Base-by-base conservation (phyloP, 768 basidiomycete species). In the Termitomyces sp. region DNA sequence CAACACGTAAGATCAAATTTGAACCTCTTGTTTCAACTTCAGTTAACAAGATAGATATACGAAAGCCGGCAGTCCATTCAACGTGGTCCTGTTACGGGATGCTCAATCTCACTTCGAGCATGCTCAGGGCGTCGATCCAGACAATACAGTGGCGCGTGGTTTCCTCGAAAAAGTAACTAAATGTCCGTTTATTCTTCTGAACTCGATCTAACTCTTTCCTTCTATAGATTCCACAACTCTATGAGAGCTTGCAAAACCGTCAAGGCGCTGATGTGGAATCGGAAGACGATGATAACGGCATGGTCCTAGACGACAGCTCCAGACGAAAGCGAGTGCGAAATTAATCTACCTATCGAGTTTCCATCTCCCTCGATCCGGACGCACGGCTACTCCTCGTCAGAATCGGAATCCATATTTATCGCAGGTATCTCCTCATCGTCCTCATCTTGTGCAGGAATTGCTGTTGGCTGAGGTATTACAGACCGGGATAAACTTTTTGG, bases 391-490 rank as follows among this genome's bases (percentile, higher is more conserved):
- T 81, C 82, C 33, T 74, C 74, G 42, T 93, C 92, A 4, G 90
- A 89, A 69, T 93, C 91, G 1, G 91, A 93, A 40, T 80, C 85
- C 76, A 91, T 74, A 67, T 93, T 82, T 37, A 95, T 92, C 12
- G 76, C 66, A 3, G 92, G 92, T 77, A 95, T 85, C 46, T 84
- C 87, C n/a, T 81, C 62, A 16, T 57, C 80, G 14, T 90, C 87
- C 4, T 84, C 70, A 20, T 62, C 56, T 9, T 58, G 62, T 10
- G 57, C 27, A 4, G 44, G 39, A 39, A 27, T 47, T 5, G n/a
- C 45, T 18, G 37, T 47, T 7, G 50, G 40, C 18, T 53, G 52
- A 30, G 57, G 48, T 27, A 56, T 16, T 49, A 48, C 44, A 45
- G 46, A 22, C 14, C 46, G 24, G 14, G 55, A 14, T 32, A 46